Evolutionary conservation across 2,329 filamentous ascomycete genomes (phyloP), one percentile per base, ranked within the genome.

Genomic region (Myotisia sp.): DNA sequence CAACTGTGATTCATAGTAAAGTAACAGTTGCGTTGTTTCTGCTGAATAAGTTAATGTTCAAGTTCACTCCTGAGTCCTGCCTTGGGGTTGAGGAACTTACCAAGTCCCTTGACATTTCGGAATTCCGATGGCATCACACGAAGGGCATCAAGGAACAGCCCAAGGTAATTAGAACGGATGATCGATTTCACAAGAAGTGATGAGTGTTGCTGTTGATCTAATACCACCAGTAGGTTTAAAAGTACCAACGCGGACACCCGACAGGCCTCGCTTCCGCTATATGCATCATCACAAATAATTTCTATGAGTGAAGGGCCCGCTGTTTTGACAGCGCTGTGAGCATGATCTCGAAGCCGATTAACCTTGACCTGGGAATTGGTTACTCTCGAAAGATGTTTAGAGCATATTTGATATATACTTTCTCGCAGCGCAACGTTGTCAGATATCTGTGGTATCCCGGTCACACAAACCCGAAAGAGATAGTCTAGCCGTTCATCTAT

Each of bases 241-340:
- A 95, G 67, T 23, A 94, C 70, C 27, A 95, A 65, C 7, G 90
- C 85, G 1, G 87, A 79, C 3, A 92, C 76, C 50, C 92, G 81
- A 54, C 83, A 92, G 8, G 69, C 71, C 23, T 80, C 71, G 49
- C 87, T 79, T 24, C 85, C 84, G 39, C 79, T 76, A 53, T 86
- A 87, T 13, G 85, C 86, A 60, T 98, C 90, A 49, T 98, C 90
- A 51, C 86, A 94, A 27, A 94, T 68, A 17, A 84, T 75, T 46
- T 87, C 84, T 40, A 95, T 70, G 24, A 95, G 65, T 36, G 80
- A 71, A 47, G 84, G 80, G 24, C 90, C 86, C 28, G 84, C 76
- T 3, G 78, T 74, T 53, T 82, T 84, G 45, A 92, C 69, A 1
- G 80, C 77, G 51, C 81, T 70, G 26, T 74, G 66, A 30, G 27